Evolutionary conservation across 805 yeast species (phyloP).

Genomic region (Limtongia smithiae): DNA sequence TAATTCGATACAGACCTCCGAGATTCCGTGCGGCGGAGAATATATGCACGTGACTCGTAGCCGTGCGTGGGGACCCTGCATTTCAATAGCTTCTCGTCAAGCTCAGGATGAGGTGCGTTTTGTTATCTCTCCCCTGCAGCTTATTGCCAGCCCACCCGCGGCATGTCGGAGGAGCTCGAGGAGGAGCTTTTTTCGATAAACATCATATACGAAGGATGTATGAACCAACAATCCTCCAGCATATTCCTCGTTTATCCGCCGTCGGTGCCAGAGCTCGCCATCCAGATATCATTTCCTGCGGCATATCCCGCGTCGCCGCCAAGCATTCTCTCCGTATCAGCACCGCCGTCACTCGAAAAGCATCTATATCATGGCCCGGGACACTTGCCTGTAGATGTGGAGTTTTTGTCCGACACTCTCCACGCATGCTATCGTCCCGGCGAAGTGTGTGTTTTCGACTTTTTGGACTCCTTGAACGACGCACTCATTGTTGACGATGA

Average conservation of each 20-base stretch:
- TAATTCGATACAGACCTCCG: no score
- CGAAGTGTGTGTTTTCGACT: constrained; percentile 75
- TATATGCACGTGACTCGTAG: no score
- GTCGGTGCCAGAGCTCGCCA: constrained; percentile 42
- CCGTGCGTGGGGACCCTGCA: no score
- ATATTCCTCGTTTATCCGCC: constrained; percentile 45
- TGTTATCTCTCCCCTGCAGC: no score
- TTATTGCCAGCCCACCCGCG: no score
- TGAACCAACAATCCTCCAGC: constrained; percentile 37
- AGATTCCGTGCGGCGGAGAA: no score
- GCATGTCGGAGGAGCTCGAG: constrained; percentile 45
- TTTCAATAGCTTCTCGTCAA: no score
- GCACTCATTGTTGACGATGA: constrained; percentile 39
- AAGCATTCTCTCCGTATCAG: constrained; percentile 53
- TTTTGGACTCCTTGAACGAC: constrained; percentile 50
- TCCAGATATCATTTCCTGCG: constrained; percentile 71
- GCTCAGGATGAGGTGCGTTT: no score
- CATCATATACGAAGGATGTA: constrained; percentile 76
- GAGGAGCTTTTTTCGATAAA: constrained; percentile 82
- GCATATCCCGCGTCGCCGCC: constrained; percentile 68
- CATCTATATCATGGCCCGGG: background rate
- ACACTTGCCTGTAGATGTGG: constrained; percentile 1
- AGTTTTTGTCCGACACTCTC: constrained; percentile 42
- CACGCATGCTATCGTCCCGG: constrained; percentile 54
- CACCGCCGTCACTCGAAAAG: constrained; percentile 1